Conservation (phyloP, 495 filamentous ascomycete genomes). For the Penicillium riverlandense region DNA sequence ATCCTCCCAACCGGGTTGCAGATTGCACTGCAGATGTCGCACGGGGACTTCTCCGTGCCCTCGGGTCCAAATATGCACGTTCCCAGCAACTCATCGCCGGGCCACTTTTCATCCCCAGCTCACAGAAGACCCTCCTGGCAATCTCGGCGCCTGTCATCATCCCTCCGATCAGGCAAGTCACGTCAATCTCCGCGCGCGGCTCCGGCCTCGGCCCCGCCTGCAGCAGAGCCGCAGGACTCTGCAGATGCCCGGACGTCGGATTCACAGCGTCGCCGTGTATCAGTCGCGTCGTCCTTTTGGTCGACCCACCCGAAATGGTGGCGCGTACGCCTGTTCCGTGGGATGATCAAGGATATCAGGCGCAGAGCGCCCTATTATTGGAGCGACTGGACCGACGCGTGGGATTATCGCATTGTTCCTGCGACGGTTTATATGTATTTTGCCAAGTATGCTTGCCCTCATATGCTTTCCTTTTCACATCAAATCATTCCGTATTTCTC, state of each 20-base stretch:
- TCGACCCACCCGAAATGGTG: slow-evolving; percentile 44
- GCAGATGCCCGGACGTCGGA: neutral
- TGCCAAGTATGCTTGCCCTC: slow-evolving; percentile 60
- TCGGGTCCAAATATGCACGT: slow-evolving; percentile 20
- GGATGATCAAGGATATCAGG: slow-evolving; percentile 70
- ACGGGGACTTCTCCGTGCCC: slow-evolving; percentile 14
- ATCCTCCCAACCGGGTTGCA: too few species aligned
- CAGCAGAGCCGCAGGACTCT: slow-evolving; percentile 5
- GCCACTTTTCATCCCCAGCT: slow-evolving; percentile 9
- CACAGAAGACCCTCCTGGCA: slow-evolving; percentile 27
- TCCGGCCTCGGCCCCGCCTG: too few species aligned
- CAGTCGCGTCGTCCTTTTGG: slow-evolving; percentile 6
- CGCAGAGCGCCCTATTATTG: slow-evolving; percentile 66
- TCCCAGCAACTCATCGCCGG: too few species aligned
- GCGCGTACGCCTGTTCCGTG: slow-evolving; percentile 48
- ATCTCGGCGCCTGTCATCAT: slow-evolving; percentile 18
- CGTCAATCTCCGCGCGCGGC: neutral
- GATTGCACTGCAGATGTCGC: slow-evolving; percentile 8
- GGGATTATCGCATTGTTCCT: slow-evolving; percentile 77
- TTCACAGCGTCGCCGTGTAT: slow-evolving; percentile 1
- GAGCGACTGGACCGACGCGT: slow-evolving; percentile 77
- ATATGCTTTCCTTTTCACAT: neutral
- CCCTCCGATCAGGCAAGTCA: slow-evolving; percentile 12
- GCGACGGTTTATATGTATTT: slow-evolving; percentile 88
- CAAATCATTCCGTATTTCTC: neutral